These are phyloP conservation scores for Verticillium zaregamsianum DNA, from an alignment of 2,329 filamentous ascomycete species.

Conservation along the genomic window DNA sequence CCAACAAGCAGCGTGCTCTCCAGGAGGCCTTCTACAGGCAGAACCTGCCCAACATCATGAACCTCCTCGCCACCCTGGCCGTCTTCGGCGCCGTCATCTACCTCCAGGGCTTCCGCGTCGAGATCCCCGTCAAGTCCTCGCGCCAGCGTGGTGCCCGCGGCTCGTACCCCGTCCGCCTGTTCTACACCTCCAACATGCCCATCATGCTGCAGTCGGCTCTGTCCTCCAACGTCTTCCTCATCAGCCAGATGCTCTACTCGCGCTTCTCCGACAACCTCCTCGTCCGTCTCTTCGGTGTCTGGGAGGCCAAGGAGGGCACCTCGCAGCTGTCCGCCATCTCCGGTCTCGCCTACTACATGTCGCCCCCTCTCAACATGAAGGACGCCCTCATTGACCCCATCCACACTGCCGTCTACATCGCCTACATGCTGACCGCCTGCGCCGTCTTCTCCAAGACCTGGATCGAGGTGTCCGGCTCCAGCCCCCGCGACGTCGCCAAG, in stretches of 20 bases:
- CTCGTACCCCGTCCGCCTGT: constrained; percentile 96
- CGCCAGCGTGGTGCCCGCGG: constrained; percentile 98
- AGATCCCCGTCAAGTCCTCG: constrained; percentile 99
- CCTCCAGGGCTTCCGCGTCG: constrained; percentile 97
- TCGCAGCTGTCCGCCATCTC: constrained; percentile 91
- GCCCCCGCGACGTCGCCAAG: constrained; percentile 97
- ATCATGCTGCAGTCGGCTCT: constrained; percentile 99
- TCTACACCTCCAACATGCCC: constrained; percentile 99
- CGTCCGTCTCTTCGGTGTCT: constrained; percentile 94
- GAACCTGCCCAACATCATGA: constrained; percentile 99
- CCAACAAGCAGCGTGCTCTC: constrained; percentile 97
- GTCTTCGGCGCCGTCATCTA: constrained; percentile 99
- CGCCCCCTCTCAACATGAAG: constrained; percentile 93
- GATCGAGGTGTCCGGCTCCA: constrained; percentile 98
- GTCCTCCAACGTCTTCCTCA: constrained; percentile 97
- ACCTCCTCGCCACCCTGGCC: constrained; percentile 85
- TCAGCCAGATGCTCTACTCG: constrained; percentile 99
- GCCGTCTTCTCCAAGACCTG: constrained; percentile 99
- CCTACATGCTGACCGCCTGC: constrained; percentile 97
- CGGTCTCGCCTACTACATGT: constrained; percentile 99
- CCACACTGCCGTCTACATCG: constrained; percentile 91
- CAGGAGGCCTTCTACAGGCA: constrained; percentile 99
- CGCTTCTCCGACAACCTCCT: constrained; percentile 99
- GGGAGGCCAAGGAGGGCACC: constrained; percentile 95
- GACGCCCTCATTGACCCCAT: constrained; percentile 95